phyloP scores from a whole-genome alignment of 2,329 filamentous ascomycete species.

The Colletotrichum spaethianum region DNA sequence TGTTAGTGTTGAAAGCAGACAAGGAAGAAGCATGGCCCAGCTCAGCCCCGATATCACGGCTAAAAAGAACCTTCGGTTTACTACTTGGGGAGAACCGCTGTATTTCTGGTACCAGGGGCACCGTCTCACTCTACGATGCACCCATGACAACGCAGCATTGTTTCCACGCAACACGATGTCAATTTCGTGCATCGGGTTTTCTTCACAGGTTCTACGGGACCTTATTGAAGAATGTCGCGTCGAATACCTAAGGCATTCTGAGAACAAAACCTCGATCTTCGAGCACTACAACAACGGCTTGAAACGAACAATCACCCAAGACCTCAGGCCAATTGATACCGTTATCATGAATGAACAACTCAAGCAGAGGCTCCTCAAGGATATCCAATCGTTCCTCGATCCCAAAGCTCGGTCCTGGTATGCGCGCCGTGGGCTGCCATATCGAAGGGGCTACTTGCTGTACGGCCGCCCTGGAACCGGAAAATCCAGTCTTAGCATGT shows the following conservation, averaged over 20 bases:
- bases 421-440: slow-evolving; percentile 47
- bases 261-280: slow-evolving; percentile 50
- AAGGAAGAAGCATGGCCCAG: background rate
- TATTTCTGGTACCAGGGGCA: background rate
- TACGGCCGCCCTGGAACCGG: slow-evolving; percentile 56
- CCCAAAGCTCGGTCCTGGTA: slow-evolving; percentile 49
- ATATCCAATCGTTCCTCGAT: slow-evolving; percentile 51
- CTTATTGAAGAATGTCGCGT: slow-evolving; percentile 49
- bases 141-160: background rate
- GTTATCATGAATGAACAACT: background rate
- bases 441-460: slow-evolving; percentile 55
- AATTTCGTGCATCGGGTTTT: slow-evolving; percentile 46
- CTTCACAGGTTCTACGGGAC: slow-evolving; percentile 45
- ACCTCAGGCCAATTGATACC: background rate
- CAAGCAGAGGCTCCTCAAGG: background rate
- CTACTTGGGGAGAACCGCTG: background rate
- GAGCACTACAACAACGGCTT: slow-evolving; percentile 44
- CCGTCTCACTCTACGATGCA: background rate
- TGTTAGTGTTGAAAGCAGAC: slow-evolving; percentile 3
- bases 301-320: background rate
- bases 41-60: background rate
- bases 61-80: slow-evolving; percentile 2
- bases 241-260: slow-evolving; percentile 48
- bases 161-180: background rate
- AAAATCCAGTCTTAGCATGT: slow-evolving; percentile 56